phyloP scores from a whole-genome alignment of 805 yeast species.

The Wickerhamomyces hampshirensis region DNA sequence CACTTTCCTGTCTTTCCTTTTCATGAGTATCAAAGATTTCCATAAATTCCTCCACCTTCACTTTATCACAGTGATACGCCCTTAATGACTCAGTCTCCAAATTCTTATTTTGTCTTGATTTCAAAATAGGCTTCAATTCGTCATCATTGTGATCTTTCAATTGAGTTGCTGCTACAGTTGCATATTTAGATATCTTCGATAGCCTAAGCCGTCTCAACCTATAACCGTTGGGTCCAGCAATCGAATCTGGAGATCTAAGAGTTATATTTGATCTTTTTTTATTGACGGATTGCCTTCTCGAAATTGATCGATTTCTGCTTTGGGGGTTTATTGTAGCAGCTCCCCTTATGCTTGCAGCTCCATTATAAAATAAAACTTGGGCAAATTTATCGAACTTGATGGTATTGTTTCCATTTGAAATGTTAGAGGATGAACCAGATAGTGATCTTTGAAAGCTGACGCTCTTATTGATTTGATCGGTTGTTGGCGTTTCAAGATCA shows the following conservation, averaged over 20 bases:
- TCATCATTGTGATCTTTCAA: neutral
- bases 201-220: neutral
- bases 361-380: conserved; percentile 12
- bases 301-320: neutral
- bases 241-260: neutral
- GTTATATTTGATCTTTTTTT: neutral
- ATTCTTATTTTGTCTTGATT: conserved; percentile 8
- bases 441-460: no score
- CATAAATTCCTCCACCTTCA: conserved; percentile 9
- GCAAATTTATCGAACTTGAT: conserved; percentile 9
- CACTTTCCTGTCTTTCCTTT: conserved; percentile 4
- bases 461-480: neutral
- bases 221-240: neutral
- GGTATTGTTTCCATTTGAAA: neutral
- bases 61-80: conserved; percentile 3
- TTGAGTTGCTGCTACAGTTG: no score
- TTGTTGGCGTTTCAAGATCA: neutral
- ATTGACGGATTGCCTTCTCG: neutral
- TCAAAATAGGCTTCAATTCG: conserved; percentile 10
- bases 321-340: neutral
- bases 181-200: neutral
- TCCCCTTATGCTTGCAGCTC: conserved; percentile 3
- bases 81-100: conserved; percentile 8
- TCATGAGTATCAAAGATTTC: conserved; percentile 7
- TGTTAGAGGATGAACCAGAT: neutral